Conservation (phyloP, 495 filamentous ascomycete genomes). For the Xylaria palmicola region DNA sequence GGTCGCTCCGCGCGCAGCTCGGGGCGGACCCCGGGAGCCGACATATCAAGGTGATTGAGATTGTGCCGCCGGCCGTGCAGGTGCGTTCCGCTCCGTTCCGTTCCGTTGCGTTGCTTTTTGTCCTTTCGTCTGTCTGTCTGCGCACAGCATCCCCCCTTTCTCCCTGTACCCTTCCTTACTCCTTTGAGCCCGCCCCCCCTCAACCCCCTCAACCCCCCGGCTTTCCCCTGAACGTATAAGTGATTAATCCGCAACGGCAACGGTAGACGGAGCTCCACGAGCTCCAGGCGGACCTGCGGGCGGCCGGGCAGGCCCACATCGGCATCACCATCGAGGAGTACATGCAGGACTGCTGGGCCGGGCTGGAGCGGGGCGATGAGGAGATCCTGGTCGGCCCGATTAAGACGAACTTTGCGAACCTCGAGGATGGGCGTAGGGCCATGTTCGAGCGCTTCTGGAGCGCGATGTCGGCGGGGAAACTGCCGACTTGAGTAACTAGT, state of each 20-base stretch:
- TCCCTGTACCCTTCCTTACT: neutral
- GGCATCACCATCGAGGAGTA: constrained; percentile 65
- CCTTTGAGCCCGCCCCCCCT: neutral
- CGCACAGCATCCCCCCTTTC: neutral
- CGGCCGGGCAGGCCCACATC: constrained; percentile 30
- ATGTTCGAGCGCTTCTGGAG: constrained; percentile 15
- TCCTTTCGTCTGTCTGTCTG: neutral
- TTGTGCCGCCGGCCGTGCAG: constrained; percentile 64
- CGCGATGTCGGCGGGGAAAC: constrained; percentile 15
- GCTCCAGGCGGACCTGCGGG: constrained; percentile 47
- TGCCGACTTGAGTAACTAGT: neutral
- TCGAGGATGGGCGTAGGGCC: constrained; percentile 17
- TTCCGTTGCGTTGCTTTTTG: neutral
- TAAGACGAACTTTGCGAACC: constrained; percentile 12
- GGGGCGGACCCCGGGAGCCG: constrained; percentile 29
- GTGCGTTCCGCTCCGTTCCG: neutral
- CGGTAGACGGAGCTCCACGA: constrained; percentile 59
- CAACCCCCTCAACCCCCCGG: too few relatives aligned
- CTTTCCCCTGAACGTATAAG: neutral
- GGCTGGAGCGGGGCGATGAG: constrained; percentile 51
- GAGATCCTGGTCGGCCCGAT: constrained; percentile 36
- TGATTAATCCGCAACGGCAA: neutral
- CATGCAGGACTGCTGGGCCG: constrained; percentile 54
- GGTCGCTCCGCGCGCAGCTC: constrained; percentile 61
- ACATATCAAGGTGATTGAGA: constrained; percentile 59